Evolutionary conservation across 2,329 filamentous ascomycete genomes (phyloP).

Genomic region (Hypoxylon sp.): DNA sequence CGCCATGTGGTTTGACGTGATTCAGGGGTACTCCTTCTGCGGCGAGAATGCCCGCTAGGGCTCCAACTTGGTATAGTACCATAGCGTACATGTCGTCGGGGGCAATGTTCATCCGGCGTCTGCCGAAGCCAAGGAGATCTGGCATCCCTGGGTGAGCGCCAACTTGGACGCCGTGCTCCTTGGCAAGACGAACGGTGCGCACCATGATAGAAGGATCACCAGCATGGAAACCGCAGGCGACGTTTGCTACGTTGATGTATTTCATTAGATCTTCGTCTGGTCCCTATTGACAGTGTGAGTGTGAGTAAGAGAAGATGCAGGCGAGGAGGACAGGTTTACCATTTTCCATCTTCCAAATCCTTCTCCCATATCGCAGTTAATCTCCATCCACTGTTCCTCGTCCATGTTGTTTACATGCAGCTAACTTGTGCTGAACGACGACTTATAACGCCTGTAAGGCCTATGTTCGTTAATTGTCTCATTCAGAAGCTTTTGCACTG

Average conservation of each 20-base stretch:
- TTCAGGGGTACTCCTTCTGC: constrained; percentile 69
- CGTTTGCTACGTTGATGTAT: constrained; percentile 73
- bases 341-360: constrained; percentile 63
- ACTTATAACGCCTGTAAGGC: not conserved
- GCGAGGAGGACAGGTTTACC: constrained; percentile 43
- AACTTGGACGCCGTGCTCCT: constrained; percentile 68
- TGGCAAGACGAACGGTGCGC: constrained; percentile 71
- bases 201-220: constrained; percentile 76
- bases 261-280: constrained; percentile 74
- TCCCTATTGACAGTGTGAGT: constrained; percentile 55
- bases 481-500: not conserved
- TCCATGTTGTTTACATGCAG: constrained; percentile 3
- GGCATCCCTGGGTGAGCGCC: constrained; percentile 76
- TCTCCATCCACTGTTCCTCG: constrained; percentile 46
- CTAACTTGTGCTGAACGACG: not conserved
- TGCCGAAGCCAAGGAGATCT: constrained; percentile 76
- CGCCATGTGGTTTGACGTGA: constrained; percentile 75
- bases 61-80: constrained; percentile 74
- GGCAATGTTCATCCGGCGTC: constrained; percentile 72
- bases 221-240: constrained; percentile 73
- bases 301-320: not conserved
- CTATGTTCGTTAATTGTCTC: not conserved
- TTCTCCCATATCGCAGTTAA: constrained; percentile 69
- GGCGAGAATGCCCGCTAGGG: constrained; percentile 71
- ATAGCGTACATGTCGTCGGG: constrained; percentile 71